Percentiles rank a stretch among this genome's conserved stretches.
Conservation (phyloP, 2,329 filamentous ascomycete genomes). For the Byssochlamys sp. region DNA sequence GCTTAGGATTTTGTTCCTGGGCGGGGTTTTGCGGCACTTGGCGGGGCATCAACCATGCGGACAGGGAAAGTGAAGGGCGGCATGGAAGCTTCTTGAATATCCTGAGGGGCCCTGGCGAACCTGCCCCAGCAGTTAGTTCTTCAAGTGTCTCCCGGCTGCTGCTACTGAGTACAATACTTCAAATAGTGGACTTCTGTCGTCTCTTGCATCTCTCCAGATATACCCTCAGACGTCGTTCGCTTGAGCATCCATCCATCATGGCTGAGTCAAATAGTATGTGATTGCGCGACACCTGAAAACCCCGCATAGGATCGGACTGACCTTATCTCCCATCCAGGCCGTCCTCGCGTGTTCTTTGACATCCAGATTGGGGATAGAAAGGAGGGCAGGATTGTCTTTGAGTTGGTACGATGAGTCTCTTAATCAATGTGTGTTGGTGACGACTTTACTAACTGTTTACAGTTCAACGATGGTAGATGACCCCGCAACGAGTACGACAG, state of each 20-base stretch:
- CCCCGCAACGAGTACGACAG: constrained; percentile 1
- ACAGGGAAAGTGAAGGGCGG: background rate
- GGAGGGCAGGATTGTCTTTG: constrained; percentile 72
- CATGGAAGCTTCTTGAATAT: constrained; percentile 5
- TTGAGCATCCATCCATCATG: constrained; percentile 16
- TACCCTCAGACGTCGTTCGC: background rate
- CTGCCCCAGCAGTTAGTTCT: background rate
- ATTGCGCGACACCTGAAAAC: background rate
- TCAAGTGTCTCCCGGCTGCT: background rate
- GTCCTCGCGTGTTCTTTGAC: constrained; percentile 85
- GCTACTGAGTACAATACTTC: background rate
- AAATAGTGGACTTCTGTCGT: background rate
- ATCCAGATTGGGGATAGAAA: constrained; percentile 66
- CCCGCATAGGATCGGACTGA: background rate
- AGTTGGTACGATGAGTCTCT: constrained; percentile 52
- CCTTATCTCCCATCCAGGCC: constrained; percentile 33
- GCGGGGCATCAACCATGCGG: background rate
- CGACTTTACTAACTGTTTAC: constrained; percentile 11
- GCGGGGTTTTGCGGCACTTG: background rate
- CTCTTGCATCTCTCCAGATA: background rate
- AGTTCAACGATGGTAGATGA: constrained; percentile 41
- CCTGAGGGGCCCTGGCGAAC: background rate
- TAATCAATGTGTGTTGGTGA: constrained; percentile 2
- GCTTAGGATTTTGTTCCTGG: background rate
- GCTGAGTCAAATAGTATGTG: constrained; percentile 28